Percentiles rank a stretch among this genome's conserved stretches.
These are phyloP conservation scores for Spergularia marina DNA, from an alignment of 148 eudicot species.

Conservation along the genomic window DNA sequence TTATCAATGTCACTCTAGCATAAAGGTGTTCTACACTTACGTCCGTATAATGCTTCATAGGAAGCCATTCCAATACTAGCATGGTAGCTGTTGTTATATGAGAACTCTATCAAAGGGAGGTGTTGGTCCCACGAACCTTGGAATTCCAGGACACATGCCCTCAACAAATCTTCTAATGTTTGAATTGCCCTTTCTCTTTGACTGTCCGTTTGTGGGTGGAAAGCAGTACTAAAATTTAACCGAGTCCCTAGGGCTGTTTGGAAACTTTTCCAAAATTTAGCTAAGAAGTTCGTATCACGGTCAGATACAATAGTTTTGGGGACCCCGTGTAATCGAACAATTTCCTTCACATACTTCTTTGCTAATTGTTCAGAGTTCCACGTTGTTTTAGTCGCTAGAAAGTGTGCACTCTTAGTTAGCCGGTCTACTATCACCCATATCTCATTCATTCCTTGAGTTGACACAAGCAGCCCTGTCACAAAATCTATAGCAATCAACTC, in stretches of 20 bases:
- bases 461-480: no score
- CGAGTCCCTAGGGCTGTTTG: background rate
- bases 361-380: background rate
- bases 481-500: no score
- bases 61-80: background rate
- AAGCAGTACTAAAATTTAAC: background rate
- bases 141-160: background rate
- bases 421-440: background rate
- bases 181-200: background rate
- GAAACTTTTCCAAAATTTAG: background rate
- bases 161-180: background rate
- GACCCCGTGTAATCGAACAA: background rate
- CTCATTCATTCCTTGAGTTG: background rate
- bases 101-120: background rate
- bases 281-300: background rate
- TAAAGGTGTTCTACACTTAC: background rate
- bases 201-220: background rate
- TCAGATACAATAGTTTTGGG: background rate
- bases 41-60: background rate
- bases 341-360: background rate
- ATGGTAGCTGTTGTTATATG: background rate
- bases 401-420: background rate
- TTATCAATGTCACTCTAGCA: constrained; percentile 3
- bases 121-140: background rate
- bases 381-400: background rate